Percentiles rank a stretch among this genome's conserved stretches.
Evolutionary conservation across 495 filamentous ascomycete genomes (phyloP).

Genomic region (Niebla homalea): DNA sequence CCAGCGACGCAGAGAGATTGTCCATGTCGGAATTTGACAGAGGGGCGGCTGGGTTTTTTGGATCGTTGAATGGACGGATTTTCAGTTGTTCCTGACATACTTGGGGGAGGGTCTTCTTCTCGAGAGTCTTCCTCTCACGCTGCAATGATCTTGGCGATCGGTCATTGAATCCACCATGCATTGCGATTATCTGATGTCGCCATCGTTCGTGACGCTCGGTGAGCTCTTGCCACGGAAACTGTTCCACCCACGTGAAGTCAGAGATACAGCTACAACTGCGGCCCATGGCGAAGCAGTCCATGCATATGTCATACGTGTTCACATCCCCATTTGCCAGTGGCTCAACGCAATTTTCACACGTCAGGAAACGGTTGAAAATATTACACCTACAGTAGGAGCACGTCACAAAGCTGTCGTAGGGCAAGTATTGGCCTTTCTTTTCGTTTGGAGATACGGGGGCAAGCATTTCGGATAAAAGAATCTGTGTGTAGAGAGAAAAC

Average conservation of each 20-base stretch:
- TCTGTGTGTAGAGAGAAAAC: conserved; percentile 59
- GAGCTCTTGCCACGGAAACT: conserved; percentile 75
- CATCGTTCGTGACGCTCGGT: conserved; percentile 65
- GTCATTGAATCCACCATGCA: conserved; percentile 46
- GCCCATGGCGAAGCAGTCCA: conserved; percentile 93
- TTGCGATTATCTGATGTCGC: conserved; percentile 57
- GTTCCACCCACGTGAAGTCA: conserved; percentile 78
- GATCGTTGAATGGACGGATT: conserved; percentile 51
- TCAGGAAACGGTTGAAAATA: conserved; percentile 93
- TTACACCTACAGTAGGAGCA: conserved; percentile 94
- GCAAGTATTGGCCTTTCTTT: conserved; percentile 53
- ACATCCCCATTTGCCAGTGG: conserved; percentile 45
- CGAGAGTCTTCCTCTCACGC: conserved; percentile 44
- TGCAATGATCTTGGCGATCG: conserved; percentile 50
- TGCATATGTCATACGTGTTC: conserved; percentile 84
- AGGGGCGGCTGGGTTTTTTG: conserved; percentile 28
- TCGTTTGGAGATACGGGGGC: conserved; percentile 43
- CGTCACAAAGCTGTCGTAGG: conserved; percentile 77
- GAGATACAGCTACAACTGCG: conserved; percentile 81
- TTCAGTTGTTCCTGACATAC: conserved; percentile 80
- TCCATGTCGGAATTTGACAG: conserved; percentile 8
- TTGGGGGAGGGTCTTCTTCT: conserved; percentile 68
- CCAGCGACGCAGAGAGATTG: not conserved
- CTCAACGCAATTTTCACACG: conserved; percentile 63
- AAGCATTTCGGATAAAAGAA: conserved; percentile 78